Evolutionary conservation across 1,139 yeast species (phyloP), one percentile per base, ranked within the genome.

Genomic region (Candida sojae): DNA sequence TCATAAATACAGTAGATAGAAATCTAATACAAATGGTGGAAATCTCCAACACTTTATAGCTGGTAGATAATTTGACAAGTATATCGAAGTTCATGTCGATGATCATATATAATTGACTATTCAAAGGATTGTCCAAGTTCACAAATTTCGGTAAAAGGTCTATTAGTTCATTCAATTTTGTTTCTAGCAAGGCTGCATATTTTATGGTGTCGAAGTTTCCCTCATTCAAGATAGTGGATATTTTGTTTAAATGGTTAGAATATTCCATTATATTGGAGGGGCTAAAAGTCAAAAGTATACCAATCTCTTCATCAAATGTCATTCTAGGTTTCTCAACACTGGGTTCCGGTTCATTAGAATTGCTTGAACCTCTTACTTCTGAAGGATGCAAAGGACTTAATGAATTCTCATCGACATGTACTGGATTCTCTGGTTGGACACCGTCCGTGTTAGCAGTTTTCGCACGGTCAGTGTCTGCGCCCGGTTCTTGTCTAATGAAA

Each of bases 41-140:
- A 17, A 75, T 55, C 5, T 63, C 70, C 36, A 75, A 62, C 35
- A 63, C 60, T 37, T 59, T 58, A 50, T 63, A 62, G 44, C 62
- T 63, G 13, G 75, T 68, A 3, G 77, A 59, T 6, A 74, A 54
- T 46, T 63, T 67, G 31, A 75, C 67, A 47, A 75, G 62, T 1
- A 71, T 49, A 50, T 74, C 79, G 50, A 75, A 75, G 53, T 73
- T 71, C 44, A 64, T 62, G 39, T 73, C 77, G 11, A 75, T 65
- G 8, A 75, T 55, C 28, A 68, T 46, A 50, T 74, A 68, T 35
- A 75, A 57, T 44, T 64, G 66, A 4, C 75, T 66, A 38, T 64
- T 53, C 13, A 71, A 56, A 0, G 75, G 72, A 46, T 71, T 68
- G 4, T 61, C 60, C 9, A 44, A 45, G 36, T 61, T 58, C 12